phyloP scores from a whole-genome alignment of 202 grass and related monocot species.

The Dendrocalamus latiflorus region DNA sequence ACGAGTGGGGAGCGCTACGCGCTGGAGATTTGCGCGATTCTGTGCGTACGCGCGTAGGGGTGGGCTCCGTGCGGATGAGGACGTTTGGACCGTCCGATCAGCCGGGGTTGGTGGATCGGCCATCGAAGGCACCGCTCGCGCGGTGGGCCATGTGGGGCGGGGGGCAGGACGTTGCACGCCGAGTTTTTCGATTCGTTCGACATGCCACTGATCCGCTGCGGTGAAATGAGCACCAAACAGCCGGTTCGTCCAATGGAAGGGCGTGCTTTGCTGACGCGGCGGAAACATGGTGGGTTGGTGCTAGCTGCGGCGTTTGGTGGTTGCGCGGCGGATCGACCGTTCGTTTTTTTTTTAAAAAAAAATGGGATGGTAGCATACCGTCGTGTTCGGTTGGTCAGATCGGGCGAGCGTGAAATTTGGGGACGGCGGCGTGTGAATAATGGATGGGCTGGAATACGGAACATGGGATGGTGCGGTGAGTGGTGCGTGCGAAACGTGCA shows the following conservation, averaged over 20 bases:
- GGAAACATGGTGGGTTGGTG: neutral
- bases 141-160: neutral
- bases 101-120: neutral
- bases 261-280: neutral
- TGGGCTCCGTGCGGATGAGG: neutral
- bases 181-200: conserved; percentile 5
- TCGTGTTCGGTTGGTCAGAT: conserved; percentile 19
- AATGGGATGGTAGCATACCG: neutral
- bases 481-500: conserved; percentile 24
- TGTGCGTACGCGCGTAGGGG: neutral
- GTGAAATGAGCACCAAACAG: accelerated
- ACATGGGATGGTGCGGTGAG: conserved; percentile 14
- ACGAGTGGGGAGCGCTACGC: neutral
- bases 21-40: neutral
- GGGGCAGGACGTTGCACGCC: neutral
- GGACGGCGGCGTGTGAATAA: neutral
- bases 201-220: neutral
- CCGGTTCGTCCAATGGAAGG: neutral
- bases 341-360: neutral
- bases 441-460: neutral
- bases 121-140: neutral
- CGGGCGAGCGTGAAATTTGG: neutral
- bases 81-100: conserved; percentile 1
- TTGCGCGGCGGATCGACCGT: neutral
- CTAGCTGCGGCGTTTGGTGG: too few species aligned